A percentile compares a stretch with the other conserved stretches of the same genome.
Evolutionary conservation across 352 stramenopile genomes (phyloP).

Genomic region (Phytophthora pistaciae): DNA sequence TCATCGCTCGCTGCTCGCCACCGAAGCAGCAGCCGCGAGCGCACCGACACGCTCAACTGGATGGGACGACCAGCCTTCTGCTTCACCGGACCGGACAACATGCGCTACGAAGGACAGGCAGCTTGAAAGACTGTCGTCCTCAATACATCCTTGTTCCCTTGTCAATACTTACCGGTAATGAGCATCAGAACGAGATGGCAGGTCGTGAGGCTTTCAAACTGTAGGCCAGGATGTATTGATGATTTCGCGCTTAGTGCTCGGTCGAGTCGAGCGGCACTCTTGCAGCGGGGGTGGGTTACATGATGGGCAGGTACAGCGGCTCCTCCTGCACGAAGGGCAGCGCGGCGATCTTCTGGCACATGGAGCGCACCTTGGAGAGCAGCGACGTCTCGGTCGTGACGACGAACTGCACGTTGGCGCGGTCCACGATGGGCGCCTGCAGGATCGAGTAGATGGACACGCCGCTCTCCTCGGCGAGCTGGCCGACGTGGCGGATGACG

Average conservation of each 20-base stretch:
- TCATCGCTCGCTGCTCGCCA: slow-evolving; percentile 17
- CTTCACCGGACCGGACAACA: slow-evolving; percentile 11
- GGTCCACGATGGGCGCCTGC: slow-evolving; percentile 95
- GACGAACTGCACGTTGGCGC: slow-evolving; percentile 95
- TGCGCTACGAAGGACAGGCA: slow-evolving; percentile 10
- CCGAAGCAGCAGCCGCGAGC: slow-evolving; percentile 10
- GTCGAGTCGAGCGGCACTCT: slow-evolving; percentile 10
- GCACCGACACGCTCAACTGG: slow-evolving; percentile 21
- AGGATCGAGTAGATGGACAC: slow-evolving; percentile 98
- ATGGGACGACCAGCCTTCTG: slow-evolving; percentile 18
- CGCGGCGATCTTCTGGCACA: slow-evolving; percentile 91
- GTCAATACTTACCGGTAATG: too few species aligned
- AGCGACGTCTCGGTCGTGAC: slow-evolving; percentile 95
- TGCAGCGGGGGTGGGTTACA: slow-evolving; percentile 34
- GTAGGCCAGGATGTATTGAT: slow-evolving; percentile 14
- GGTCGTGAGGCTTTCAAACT: background rate
- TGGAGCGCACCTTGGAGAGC: slow-evolving; percentile 89
- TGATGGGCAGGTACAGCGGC: slow-evolving; percentile 85
- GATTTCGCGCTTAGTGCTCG: slow-evolving; percentile 23
- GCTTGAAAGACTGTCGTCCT: background rate
- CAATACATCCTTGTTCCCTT: background rate
- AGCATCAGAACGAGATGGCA: background rate
- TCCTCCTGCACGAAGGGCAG: slow-evolving; percentile 88
- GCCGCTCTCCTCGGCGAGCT: slow-evolving; percentile 94
- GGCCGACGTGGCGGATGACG: slow-evolving; percentile 95